Evolutionary conservation across 129 eudicot species (phyloP).

Genomic region (Arctium minus): DNA sequence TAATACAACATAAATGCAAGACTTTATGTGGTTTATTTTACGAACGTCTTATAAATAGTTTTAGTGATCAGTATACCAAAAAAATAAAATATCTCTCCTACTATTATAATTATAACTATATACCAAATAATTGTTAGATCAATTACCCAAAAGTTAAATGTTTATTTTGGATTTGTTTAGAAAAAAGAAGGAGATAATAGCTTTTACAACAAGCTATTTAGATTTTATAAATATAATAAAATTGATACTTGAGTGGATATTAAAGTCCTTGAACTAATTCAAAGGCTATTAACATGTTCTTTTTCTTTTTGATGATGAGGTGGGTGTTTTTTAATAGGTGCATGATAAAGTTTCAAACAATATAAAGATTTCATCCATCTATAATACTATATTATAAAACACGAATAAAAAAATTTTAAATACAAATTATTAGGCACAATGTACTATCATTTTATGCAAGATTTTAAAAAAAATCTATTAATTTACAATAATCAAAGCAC

Average conservation of each 20-base stretch:
- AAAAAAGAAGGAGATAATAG: neutral
- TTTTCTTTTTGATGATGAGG: constrained; percentile 20
- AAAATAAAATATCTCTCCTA: too few relatives aligned
- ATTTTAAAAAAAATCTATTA: too few relatives aligned
- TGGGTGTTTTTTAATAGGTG: constrained; percentile 8
- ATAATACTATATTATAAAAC: too few relatives aligned
- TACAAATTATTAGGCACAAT: too few relatives aligned
- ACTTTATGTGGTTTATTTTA: too few relatives aligned
- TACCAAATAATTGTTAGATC: neutral
- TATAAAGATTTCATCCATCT: neutral
- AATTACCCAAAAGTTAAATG: neutral
- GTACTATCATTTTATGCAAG: too few relatives aligned
- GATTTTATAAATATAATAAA: neutral
- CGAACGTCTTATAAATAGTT: too few relatives aligned
- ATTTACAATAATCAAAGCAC: too few relatives aligned
- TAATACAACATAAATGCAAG: neutral
- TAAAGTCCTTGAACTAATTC: constrained; percentile 23
- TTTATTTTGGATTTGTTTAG: neutral
- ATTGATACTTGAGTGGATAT: constrained; percentile 17
- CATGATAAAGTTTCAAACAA: constrained; percentile 7
- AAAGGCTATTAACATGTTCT: constrained; percentile 14
- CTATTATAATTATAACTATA: neutral
- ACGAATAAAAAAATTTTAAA: too few relatives aligned
- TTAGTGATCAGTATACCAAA: too few relatives aligned
- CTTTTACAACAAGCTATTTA: constrained; percentile 20